Evolutionary conservation across 2,329 filamentous ascomycete species (phyloP).

Genomic region (Botrytis tulipae): DNA sequence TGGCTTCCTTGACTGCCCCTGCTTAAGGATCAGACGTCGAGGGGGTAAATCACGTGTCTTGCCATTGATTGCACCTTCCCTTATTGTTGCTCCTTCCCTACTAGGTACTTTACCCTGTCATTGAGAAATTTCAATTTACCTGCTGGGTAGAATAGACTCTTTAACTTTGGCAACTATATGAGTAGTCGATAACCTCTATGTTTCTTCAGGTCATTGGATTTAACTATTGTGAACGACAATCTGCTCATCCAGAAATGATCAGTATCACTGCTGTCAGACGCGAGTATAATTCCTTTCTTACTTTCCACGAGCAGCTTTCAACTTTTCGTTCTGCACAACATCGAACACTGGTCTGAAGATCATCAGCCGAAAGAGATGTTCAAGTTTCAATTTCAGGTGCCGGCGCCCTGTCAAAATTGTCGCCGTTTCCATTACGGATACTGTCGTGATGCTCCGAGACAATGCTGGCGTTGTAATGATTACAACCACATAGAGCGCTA

Average conservation of each 20-base stretch:
- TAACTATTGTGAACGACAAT: background rate
- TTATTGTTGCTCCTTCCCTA: background rate
- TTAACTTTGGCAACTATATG: background rate
- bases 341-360: no score
- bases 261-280: background rate
- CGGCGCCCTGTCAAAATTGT: slow-evolving; percentile 29
- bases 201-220: background rate
- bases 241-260: background rate
- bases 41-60: background rate
- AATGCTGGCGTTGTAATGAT: slow-evolving; percentile 27
- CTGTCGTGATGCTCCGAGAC: slow-evolving; percentile 23
- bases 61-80: background rate
- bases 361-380: background rate
- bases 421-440: slow-evolving; percentile 29
- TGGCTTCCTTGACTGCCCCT: background rate
- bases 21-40: background rate
- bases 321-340: background rate
- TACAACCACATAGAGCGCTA: slow-evolving; percentile 31
- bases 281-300: no score
- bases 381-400: slow-evolving; percentile 24
- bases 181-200: background rate
- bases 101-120: no score
- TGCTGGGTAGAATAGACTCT: background rate
- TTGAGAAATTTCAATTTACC: background rate
- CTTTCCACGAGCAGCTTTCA: background rate